These are phyloP conservation scores for Thelephora terrestris DNA, from an alignment of 1,284 basidiomycete genomes.

Conservation along the genomic window DNA sequence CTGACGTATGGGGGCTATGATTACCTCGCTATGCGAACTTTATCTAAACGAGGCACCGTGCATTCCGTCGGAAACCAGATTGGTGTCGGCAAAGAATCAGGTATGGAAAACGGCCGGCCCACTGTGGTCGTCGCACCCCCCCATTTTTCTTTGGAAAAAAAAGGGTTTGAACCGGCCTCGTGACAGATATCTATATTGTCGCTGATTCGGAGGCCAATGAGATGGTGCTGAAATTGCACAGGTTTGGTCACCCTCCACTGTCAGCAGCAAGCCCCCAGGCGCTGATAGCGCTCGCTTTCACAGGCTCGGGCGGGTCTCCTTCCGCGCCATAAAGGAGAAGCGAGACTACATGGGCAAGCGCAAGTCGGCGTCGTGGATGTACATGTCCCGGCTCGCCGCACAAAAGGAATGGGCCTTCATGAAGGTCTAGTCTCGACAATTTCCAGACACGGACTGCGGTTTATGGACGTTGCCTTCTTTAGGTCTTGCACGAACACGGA, in stretches of 20 bases:
- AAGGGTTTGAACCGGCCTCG: neutral
- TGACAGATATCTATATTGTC: constrained; percentile 85
- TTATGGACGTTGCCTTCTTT: constrained; percentile 3
- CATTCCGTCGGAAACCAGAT: constrained; percentile 94
- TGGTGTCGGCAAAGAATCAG: constrained; percentile 96
- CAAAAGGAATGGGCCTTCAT: constrained; percentile 99
- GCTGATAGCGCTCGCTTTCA: constrained; percentile 3
- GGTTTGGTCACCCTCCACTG: constrained; percentile 34
- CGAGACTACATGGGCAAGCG: constrained; percentile 95
- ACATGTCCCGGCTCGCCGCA: constrained; percentile 93
- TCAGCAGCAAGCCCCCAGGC: neutral
- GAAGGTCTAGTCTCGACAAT: constrained; percentile 55
- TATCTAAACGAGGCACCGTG: constrained; percentile 83
- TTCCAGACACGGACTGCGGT: constrained; percentile 1
- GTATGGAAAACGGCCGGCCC: constrained; percentile 27
- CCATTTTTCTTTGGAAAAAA: neutral
- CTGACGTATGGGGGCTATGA: constrained; percentile 98
- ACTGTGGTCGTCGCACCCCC: constrained; percentile 1
- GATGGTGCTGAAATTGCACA: constrained; percentile 88
- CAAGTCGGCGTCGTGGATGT: constrained; percentile 98
- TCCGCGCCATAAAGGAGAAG: constrained; percentile 95
- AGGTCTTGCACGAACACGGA: constrained; percentile 89
- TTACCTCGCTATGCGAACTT: constrained; percentile 86
- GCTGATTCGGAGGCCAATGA: constrained; percentile 76
- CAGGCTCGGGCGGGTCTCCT: constrained; percentile 92